A percentile compares a stretch with the other conserved stretches of the same genome.
Evolutionary conservation across 768 basidiomycete genomes (phyloP).

Genomic region (Cyclocybe aegerita): DNA sequence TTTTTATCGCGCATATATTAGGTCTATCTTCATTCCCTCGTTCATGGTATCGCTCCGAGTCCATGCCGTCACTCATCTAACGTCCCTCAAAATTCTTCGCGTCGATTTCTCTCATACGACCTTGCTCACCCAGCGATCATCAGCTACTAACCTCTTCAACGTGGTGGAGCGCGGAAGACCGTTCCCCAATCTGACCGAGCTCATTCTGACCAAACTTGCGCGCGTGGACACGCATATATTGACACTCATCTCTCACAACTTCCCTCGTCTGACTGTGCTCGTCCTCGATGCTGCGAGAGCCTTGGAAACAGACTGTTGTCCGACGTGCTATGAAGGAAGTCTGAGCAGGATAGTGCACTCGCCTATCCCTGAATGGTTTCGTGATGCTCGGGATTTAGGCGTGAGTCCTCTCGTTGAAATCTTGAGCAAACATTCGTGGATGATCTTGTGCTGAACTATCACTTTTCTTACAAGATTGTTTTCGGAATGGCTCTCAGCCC

Average conservation of each 20-base stretch:
- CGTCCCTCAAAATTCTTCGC: conserved; percentile 34
- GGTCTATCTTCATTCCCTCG: conserved; percentile 31
- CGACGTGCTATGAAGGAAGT: conserved; percentile 64
- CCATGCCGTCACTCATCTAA: conserved; percentile 27
- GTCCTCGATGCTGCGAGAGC: conserved; percentile 61
- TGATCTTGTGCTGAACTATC: not conserved
- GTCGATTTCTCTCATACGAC: conserved; percentile 44
- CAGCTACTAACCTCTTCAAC: conserved; percentile 30
- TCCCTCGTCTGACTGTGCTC: conserved; percentile 47
- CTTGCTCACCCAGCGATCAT: conserved; percentile 41
- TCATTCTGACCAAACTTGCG: conserved; percentile 56
- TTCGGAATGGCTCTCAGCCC: conserved; percentile 14
- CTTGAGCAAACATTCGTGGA: not conserved
- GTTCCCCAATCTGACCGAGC: conserved; percentile 38
- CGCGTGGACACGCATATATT: conserved; percentile 54
- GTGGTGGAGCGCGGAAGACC: conserved; percentile 27
- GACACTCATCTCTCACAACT: conserved; percentile 39
- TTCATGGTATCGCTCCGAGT: conserved; percentile 26
- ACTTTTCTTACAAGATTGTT: conserved; percentile 8
- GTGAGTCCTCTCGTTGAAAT: conserved; percentile 38
- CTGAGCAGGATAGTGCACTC: conserved; percentile 56
- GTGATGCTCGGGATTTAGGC: conserved; percentile 41
- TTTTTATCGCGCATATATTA: conserved; percentile 20
- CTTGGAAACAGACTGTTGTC: conserved; percentile 58
- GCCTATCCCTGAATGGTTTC: conserved; percentile 55